Evolutionary conservation across 2,329 filamentous ascomycete species (phyloP).

Genomic region (Esteya vermicola): DNA sequence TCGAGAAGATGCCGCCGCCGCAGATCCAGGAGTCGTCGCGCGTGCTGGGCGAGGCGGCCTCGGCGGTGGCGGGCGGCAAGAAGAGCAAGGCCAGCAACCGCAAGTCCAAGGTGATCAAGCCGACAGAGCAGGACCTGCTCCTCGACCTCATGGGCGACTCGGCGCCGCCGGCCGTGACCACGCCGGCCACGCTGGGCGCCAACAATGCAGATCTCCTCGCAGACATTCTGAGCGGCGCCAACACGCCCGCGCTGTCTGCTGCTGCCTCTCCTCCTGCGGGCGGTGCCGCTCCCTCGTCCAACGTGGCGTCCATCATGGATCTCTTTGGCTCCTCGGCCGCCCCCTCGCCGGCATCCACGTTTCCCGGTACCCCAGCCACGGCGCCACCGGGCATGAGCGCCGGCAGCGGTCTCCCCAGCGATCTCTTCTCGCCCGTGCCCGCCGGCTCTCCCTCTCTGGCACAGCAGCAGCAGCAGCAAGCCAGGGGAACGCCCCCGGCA

Average conservation of each 20-base stretch:
- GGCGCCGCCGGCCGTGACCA: conserved; percentile 42
- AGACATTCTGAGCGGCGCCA: conserved; percentile 66
- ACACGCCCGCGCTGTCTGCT: conserved; percentile 26
- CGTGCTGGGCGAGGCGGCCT: conserved; percentile 69
- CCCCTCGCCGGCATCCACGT: conserved; percentile 19
- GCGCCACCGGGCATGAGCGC: no score
- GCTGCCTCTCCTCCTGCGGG: conserved; percentile 14
- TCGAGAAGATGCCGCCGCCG: conserved; percentile 95
- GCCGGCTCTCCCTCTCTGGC: background rate
- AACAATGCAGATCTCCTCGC: conserved; percentile 82
- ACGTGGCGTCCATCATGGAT: conserved; percentile 73
- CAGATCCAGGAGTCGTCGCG: conserved; percentile 93
- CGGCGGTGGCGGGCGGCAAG: no score
- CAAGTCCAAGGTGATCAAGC: conserved; percentile 64
- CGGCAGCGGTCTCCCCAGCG: conserved; percentile 7
- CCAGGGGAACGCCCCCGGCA: no score
- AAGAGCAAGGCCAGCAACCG: conserved; percentile 57
- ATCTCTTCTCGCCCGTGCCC: background rate
- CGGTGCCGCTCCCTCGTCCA: conserved; percentile 38
- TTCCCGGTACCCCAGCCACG: no score
- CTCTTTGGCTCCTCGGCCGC: conserved; percentile 45
- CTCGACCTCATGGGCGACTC: conserved; percentile 80
- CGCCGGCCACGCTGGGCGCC: conserved; percentile 41
- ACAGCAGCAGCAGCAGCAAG: conserved; percentile 5
- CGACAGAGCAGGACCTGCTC: conserved; percentile 80